These are phyloP conservation scores for Blastocystis hominis DNA, from an alignment of 352 stramenopile species.

Conservation along the genomic window DNA sequence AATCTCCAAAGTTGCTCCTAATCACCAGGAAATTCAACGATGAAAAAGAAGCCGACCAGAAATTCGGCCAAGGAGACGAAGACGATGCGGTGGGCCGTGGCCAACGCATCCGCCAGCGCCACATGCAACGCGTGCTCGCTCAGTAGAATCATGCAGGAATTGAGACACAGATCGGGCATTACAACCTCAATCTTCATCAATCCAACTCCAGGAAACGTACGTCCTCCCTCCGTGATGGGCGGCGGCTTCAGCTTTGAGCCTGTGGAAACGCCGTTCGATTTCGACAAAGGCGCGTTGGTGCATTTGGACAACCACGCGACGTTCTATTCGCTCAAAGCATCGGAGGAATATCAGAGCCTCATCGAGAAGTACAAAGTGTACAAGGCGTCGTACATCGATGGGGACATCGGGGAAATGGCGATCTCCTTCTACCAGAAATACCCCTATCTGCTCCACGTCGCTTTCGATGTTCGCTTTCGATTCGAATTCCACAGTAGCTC, in stretches of 20 bases:
- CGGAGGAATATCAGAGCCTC: conserved; percentile 14
- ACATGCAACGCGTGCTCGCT: background rate
- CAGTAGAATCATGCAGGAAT: background rate
- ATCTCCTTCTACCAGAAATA: background rate
- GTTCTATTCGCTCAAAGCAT: conserved; percentile 14
- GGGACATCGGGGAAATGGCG: background rate
- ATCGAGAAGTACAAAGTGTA: conserved; percentile 32
- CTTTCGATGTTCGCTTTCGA: background rate
- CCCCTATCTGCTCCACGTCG: background rate
- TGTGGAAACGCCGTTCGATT: conserved; percentile 39
- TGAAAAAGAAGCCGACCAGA: background rate
- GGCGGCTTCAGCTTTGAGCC: conserved; percentile 12
- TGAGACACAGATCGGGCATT: background rate
- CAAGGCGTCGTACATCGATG: conserved; percentile 1
- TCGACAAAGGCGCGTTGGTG: conserved; percentile 19
- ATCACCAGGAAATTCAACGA: conserved; percentile 19
- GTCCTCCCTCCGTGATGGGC: conserved; percentile 14
- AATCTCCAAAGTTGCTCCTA: background rate
- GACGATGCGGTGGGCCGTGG: background rate
- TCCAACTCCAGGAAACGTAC: background rate
- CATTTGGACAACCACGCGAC: background rate
- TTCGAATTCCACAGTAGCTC: background rate
- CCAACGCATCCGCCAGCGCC: background rate
- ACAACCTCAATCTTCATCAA: background rate
- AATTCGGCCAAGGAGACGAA: background rate